Percentiles rank a stretch among this genome's conserved stretches.
phyloP scores from a whole-genome alignment of 768 basidiomycete genomes.

The Boletellus sp. region DNA sequence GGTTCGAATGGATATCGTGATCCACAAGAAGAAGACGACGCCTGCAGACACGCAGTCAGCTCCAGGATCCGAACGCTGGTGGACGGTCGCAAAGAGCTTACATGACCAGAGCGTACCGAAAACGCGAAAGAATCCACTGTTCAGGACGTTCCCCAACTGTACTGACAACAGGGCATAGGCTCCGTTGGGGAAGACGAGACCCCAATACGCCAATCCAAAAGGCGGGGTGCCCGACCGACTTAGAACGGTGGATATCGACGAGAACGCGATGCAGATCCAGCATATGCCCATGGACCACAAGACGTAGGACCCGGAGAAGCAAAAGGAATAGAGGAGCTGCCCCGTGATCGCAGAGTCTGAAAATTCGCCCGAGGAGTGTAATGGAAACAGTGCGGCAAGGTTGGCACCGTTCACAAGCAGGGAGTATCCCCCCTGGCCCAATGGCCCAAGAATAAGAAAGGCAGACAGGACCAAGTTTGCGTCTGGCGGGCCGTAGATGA shows the following conservation, averaged over 20 bases:
- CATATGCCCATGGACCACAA: slow-evolving; percentile 56
- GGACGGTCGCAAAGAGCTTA: slow-evolving; percentile 24
- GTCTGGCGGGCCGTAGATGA: slow-evolving; percentile 40
- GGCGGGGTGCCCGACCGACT: slow-evolving; percentile 32
- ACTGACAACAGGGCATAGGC: slow-evolving; percentile 49
- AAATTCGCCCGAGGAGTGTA: slow-evolving; percentile 29
- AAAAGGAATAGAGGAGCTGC: slow-evolving; percentile 40
- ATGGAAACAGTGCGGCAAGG: slow-evolving; percentile 34
- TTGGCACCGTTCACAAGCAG: slow-evolving; percentile 39
- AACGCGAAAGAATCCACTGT: slow-evolving; percentile 47
- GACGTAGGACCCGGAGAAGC: slow-evolving; percentile 44
- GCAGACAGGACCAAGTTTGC: slow-evolving; percentile 38
- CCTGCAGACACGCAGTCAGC: slow-evolving; percentile 24
- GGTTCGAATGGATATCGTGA: slow-evolving; percentile 37
- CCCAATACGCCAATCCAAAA: slow-evolving; percentile 52
- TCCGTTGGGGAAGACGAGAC: slow-evolving; percentile 53
- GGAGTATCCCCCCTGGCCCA: slow-evolving; percentile 50
- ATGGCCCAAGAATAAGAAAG: slow-evolving; percentile 50
- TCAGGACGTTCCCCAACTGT: slow-evolving; percentile 45
- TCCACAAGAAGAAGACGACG: slow-evolving; percentile 42
- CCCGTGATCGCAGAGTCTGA: slow-evolving; percentile 35
- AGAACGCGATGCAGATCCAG: slow-evolving; percentile 46
- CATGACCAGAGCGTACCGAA: slow-evolving; percentile 54
- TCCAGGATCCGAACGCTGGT: not conserved
- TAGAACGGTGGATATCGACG: slow-evolving; percentile 35